These are phyloP conservation scores for Polygonum maritimum DNA, from an alignment of 148 eudicot genomes.

Conservation along the genomic window DNA sequence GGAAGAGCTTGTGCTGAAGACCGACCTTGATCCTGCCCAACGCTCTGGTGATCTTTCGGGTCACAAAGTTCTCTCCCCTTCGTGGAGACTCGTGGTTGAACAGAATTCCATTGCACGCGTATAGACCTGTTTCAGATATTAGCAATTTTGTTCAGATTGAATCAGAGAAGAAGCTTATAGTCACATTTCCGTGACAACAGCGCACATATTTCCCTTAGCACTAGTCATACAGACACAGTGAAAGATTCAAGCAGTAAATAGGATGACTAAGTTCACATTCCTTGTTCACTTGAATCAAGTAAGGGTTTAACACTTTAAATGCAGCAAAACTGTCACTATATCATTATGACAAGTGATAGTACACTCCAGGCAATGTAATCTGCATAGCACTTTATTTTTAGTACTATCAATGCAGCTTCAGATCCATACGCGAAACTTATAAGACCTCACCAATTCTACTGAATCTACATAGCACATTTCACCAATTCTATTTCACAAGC, in stretches of 20 bases:
- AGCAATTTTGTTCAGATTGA: neutral
- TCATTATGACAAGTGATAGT: neutral
- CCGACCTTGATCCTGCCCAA: conserved; percentile 89
- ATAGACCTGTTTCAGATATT: conserved; percentile 28
- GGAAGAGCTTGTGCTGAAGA: conserved; percentile 73
- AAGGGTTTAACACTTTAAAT: neutral
- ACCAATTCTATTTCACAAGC: neutral
- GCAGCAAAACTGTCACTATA: neutral
- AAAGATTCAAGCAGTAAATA: neutral
- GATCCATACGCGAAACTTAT: neutral
- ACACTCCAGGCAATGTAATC: neutral
- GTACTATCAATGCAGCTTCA: neutral
- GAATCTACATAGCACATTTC: neutral
- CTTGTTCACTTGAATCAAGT: neutral
- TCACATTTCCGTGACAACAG: neutral
- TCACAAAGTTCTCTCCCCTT: conserved; percentile 93
- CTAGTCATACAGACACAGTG: neutral
- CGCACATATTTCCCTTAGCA: neutral
- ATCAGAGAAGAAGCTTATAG: neutral
- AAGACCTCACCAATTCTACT: no score
- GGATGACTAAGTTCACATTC: neutral
- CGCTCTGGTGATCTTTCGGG: conserved; percentile 89
- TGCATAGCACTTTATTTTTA: neutral
- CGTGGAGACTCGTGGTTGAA: conserved; percentile 94
- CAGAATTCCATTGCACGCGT: conserved; percentile 82